Base-by-base conservation (phyloP, 176 grass and related monocot species). In the Oryza punctata region DNA sequence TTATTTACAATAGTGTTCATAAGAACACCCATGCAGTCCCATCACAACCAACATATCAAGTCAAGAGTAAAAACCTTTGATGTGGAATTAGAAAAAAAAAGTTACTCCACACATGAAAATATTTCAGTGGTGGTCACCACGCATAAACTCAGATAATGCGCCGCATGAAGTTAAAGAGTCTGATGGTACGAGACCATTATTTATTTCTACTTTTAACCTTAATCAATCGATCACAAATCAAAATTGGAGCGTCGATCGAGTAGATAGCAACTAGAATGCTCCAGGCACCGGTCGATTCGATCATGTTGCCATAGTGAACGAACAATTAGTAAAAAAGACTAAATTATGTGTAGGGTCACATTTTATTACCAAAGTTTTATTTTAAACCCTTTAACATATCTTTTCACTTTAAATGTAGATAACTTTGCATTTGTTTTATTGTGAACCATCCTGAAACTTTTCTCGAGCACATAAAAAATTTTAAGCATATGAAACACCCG, bases 41-140 rank as follows among this genome's bases (percentile, higher is more conserved):
- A 57, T 57, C 52, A n/a, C 52, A n/a, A 19, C 49, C 5, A 54
- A 54, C 15, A 30, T 57, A 21, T n/a, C 6, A 45, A 47, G 35
- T 30, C 21, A 16, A 29, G 9, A 25, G 61, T 72, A 40, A 3
- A 54, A 7, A 57, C n/a, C 13, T 25, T 35, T 78, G 74, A 46
- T 35, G 50, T 78, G 37, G 50, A 78, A 78, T 47, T 23, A 8
- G 25, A 15, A 47, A 35, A 47, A 35, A 47, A 35, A 64, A 49
- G 32, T 27, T 54, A 49, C 63, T 76, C 57, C 49, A 45, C 33
- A 12, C 50, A 35, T 14, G 25, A 45, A 78, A 57, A 41, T 63
- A 50, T 78, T 33, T 68, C 9, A 5, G 50, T 49, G 70, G 75
- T 79, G 67, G 63, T 59, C 75, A 65, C 83, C 26, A 7, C 8